A percentile compares a stretch with the other conserved stretches of the same genome.
These are phyloP conservation scores for Citeromyces matritensis DNA, from an alignment of 805 yeast species.

Conservation along the genomic window DNA sequence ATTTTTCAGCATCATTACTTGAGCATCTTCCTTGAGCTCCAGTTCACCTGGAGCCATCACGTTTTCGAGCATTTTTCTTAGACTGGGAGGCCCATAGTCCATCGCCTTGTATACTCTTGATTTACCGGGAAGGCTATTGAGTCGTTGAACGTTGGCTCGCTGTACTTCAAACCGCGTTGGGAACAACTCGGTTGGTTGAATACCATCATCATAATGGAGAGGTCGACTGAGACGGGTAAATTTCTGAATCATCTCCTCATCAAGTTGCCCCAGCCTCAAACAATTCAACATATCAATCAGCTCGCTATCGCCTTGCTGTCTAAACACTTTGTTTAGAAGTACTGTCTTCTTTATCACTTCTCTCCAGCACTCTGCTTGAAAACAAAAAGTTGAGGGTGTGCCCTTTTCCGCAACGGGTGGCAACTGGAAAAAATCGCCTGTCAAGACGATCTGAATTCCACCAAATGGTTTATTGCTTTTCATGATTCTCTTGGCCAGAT, in stretches of 20 bases:
- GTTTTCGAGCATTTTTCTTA: constrained; percentile 25
- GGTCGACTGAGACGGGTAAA: constrained; percentile 39
- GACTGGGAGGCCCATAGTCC: constrained; percentile 32
- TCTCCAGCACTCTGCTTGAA: constrained; percentile 52
- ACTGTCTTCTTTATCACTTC: constrained; percentile 39
- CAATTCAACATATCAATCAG: constrained; percentile 67
- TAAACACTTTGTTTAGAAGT: constrained; percentile 47
- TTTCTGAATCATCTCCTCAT: constrained; percentile 26
- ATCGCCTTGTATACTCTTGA: constrained; percentile 26
- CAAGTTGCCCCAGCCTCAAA: constrained; percentile 48
- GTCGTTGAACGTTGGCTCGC: constrained; percentile 37
- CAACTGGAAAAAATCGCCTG: constrained; percentile 74
- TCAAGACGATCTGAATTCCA: constrained; percentile 59
- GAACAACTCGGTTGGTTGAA: constrained; percentile 61
- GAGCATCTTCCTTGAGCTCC: constrained; percentile 53
- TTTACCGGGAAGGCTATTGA: constrained; percentile 28
- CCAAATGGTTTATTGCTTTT: constrained; percentile 48
- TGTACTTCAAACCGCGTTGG: constrained; percentile 66
- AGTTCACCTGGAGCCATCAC: constrained; percentile 49
- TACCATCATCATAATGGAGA: constrained; percentile 34
- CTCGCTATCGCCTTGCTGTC: constrained; percentile 61
- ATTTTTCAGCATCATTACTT: constrained; percentile 73
- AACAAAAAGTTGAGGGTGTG: constrained; percentile 33
- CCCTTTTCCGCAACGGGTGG: constrained; percentile 49
- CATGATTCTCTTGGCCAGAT: constrained; percentile 38